Base-by-base conservation (phyloP, 176 grass and related monocot genomes). In the Bothriochloa decipiens region DNA sequence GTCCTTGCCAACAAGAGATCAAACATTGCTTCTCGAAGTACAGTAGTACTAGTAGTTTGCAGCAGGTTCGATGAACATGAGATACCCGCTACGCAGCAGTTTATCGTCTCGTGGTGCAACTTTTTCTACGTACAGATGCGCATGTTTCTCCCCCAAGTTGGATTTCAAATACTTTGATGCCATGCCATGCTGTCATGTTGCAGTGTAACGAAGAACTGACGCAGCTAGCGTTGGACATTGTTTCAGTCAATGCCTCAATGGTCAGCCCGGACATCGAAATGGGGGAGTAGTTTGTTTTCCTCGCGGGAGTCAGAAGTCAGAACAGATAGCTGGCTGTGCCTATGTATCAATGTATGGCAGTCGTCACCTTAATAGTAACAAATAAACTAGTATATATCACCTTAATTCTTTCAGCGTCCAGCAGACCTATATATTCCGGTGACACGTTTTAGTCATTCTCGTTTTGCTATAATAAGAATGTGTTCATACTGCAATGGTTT, bases 31-130 rank as follows among this genome's bases (percentile, higher is more conserved):
- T 75, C 72, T 74, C 4, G 1, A 11, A 50, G 47, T 50, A 17
- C 0, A 1, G 11, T 0, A 45, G 42, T 45, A 45, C 8, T 46
- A 46, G 26, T 32, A 20, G 1, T 70, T 72, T 23, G 42, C 41
- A 18, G 14, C 14, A 74, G 71, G 71, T 74, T 74, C 71, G 15
- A 50, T 32, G 71, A 73, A 74, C 71, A 73, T 47, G 22, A 49
- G 2, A 37, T 14, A 74, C 8, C n/a, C 27, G 40, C 70, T 42
- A 25, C 20, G 39, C 4, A 15, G 5, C 26, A 72, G 71, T 74
- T 9, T 73, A 32, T 50, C 26, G 4, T 74, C 13, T 20, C 15
- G 4, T 18, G 11, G 16, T 33, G 17, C 1, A 33, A 28, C 70
- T 49, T 74, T 12, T 12, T 35, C 18, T 16, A n/a, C 17, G 63